Evolutionary conservation across 371 early-diverging fungal species (phyloP).

Genomic region (Mitosporidium daphniae): DNA sequence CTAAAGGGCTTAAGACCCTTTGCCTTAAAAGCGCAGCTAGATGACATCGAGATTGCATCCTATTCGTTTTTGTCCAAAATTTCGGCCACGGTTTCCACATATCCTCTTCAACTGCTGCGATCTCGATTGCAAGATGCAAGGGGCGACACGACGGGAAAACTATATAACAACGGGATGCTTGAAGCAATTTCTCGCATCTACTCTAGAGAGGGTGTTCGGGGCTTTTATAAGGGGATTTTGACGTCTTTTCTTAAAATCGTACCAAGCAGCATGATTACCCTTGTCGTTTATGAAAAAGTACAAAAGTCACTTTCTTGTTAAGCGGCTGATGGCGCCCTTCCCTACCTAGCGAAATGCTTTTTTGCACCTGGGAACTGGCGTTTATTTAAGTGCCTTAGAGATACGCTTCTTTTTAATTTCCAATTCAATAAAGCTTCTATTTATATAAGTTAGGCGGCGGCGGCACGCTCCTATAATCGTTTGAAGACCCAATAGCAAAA

Average conservation of each 20-base stretch:
- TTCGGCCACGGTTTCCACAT: constrained; percentile 41
- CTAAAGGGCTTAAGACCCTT: constrained; percentile 14
- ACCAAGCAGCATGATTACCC: constrained; percentile 72
- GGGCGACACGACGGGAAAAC: constrained; percentile 5
- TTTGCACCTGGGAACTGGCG: too few species aligned
- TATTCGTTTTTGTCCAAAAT: constrained; percentile 50
- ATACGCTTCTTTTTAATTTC: too few species aligned
- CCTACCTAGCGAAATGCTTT: too few species aligned
- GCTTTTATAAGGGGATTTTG: constrained; percentile 74
- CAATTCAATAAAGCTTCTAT: too few species aligned
- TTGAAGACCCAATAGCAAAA: too few species aligned
- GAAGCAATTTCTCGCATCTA: constrained; percentile 1
- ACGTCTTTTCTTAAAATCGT: constrained; percentile 48
- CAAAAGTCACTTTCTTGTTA: too few species aligned
- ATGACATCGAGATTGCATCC: constrained; percentile 44
- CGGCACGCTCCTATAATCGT: too few species aligned
- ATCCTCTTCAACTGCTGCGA: constrained; percentile 65
- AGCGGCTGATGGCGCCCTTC: too few species aligned
- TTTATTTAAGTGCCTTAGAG: too few species aligned
- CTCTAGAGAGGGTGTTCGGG: constrained; percentile 24
- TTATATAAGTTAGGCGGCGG: too few species aligned
- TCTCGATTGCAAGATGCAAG: constrained; percentile 41
- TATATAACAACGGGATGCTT: constrained; percentile 7
- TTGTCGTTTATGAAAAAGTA: constrained; percentile 66
- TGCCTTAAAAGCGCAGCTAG: constrained; percentile 5